These are phyloP conservation scores for Carex arenaria DNA, from an alignment of 202 grass and related monocot genomes.

Conservation along the genomic window DNA sequence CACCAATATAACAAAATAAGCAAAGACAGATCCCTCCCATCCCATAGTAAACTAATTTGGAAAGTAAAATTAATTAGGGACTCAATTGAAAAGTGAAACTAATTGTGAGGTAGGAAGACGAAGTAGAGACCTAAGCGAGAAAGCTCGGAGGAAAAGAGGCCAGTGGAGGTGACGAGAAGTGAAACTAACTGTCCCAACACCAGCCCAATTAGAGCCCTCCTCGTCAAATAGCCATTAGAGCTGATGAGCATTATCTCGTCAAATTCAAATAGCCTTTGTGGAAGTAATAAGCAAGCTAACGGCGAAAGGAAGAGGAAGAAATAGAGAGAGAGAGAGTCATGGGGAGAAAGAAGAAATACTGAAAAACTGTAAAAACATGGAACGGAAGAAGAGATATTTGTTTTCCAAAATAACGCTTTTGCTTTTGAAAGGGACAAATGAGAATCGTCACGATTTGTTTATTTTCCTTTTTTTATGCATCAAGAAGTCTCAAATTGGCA, in stretches of 20 bases:
- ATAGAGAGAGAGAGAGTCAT: not conserved
- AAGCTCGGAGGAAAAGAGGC: constrained; percentile 78
- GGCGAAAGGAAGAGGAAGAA: not conserved
- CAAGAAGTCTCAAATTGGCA: too few relatives aligned
- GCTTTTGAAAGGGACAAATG: too few relatives aligned
- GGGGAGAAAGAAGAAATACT: not conserved
- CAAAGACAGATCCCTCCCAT: too few relatives aligned
- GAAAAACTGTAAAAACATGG: too few relatives aligned
- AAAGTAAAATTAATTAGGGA: not conserved
- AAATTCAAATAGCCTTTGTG: too few relatives aligned
- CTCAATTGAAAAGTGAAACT: not conserved
- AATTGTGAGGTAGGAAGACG: not conserved
- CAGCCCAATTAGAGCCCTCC: constrained; percentile 28
- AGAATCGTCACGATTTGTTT: too few relatives aligned
- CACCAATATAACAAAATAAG: too few relatives aligned
- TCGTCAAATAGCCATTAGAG: constrained; percentile 21
- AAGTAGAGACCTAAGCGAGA: constrained; percentile 53
- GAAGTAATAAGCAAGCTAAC: not conserved
- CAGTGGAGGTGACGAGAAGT: constrained; percentile 82
- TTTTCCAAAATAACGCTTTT: too few relatives aligned
- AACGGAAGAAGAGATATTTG: too few relatives aligned
- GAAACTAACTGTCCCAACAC: constrained; percentile 78
- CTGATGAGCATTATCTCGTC: constrained; percentile 11
- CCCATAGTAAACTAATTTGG: not conserved
- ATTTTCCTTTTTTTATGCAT: too few relatives aligned